Base-by-base conservation (phyloP, 805 yeast species). In the Yarrowia phangngaensis region DNA sequence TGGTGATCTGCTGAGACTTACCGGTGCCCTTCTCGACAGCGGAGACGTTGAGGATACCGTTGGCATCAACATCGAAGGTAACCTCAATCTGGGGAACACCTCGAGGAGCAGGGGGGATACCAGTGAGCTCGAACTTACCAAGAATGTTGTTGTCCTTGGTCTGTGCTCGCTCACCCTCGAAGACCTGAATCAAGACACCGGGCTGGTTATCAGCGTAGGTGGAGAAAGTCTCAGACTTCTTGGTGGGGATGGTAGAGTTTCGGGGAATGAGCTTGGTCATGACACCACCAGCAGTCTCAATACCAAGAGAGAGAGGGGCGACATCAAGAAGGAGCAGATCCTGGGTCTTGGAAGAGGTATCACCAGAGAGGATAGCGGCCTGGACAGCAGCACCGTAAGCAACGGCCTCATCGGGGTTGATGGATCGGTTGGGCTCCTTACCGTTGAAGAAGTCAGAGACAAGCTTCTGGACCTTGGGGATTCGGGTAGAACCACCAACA, bases 321-420 rank as follows among this genome's bases (percentile, higher is more conserved):
- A 89, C 97, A 79, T 89, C 97, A 68, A 90, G 79, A 65, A 89
- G 78, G 67, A 90, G 75, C 70, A 88, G 76, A 70, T 88, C 97
- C 76, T 88, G 95, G 54, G 96, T 89, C 83, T 87, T 87, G 55
- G 95, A 81, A 31, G 96, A 88, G 60, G 90, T 82, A 72, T 88
- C 96, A 74, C 97, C 97, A 54, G 95, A 80, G 67, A 88, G 79
- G 66, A 88, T 88, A 60, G 96, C 96, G 59, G 95, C 96, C 76
- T 88, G 97, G 60, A 88, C 96, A 56, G 96, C 96, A 60, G 97
- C 97, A 82, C 97, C 96, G 74, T 88, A 88, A 65, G 97, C 97
- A 71, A 88, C 97, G 64, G 97, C 97, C 75, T 88, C 97, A 77
- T 88, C 97, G 61, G 97, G 96, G 80, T 88, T 88, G 71, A 88